Base-by-base conservation (phyloP, 2,329 filamentous ascomycete species). In the Phoma sp. region DNA sequence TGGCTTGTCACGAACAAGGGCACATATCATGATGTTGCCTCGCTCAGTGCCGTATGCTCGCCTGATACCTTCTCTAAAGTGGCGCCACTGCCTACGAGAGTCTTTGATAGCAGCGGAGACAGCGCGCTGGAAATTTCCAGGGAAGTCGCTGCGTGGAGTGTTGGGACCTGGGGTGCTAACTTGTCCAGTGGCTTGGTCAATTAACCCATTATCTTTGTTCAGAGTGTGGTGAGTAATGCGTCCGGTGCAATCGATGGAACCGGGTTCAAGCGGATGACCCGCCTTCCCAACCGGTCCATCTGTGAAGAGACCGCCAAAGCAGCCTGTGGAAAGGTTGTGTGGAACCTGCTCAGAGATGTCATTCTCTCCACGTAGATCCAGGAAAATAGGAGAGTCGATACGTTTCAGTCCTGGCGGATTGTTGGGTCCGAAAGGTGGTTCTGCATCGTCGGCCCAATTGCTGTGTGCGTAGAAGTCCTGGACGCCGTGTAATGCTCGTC, bases 11-110 rank as follows among this genome's bases (percentile, higher is more conserved):
- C 64, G 61, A 2, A 67, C 55, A 5, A 67, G 29, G 12, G 62
- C 56, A 37, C 64, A 67, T 7, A 67, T 63, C 26, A 67, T 61
- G 32, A 67, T 62, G 26, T 67, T 67, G 17, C 62, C 62, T n/a
- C 60, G 52, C 37, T 67, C 59, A 7, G 60, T 58, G 30, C 64
- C 64, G 34, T 66, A 60, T 3, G 59, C 53, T 15, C 62, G 59
- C 17, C 63, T 48, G n/a, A 67, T 64, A 7, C 62, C 50, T 30
- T 67, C 64, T 15, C 64, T 47, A 37, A 67, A 67, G 28, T 66
- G 55, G 20, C 59, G 59, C 64, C 64, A 67, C 43, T 64, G 61
- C 25, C 60, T 39, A 9, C 57, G 56, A 5, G 64, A 60, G 21
- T 67, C 64, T 10, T 48, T 46, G 42, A 66, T 62, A 9, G 64